Conservation (phyloP, 2,329 filamentous ascomycete genomes). For the Harringtonia lauricola region DNA sequence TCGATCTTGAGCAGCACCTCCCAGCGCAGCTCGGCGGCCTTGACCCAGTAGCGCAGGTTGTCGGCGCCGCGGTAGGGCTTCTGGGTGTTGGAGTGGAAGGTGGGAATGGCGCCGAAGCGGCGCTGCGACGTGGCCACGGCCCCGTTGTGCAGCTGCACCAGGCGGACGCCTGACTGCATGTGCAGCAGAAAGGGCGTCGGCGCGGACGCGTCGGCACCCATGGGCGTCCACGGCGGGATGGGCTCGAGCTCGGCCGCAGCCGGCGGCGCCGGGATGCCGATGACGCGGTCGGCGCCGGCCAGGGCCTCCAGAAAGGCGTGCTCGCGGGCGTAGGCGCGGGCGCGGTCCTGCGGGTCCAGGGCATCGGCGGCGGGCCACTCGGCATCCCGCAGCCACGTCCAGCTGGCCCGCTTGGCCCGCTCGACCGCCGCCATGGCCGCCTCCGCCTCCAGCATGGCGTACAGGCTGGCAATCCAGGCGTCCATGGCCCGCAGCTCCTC, state of each 20-base stretch:
- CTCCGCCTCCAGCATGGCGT: slow-evolving; percentile 65
- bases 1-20: slow-evolving; percentile 76
- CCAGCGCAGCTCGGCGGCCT: slow-evolving; percentile 90
- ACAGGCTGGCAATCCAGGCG: slow-evolving; percentile 70
- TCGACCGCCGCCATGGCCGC: slow-evolving; percentile 68
- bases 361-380: slow-evolving; percentile 50
- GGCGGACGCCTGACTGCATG: slow-evolving; percentile 67
- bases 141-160: slow-evolving; percentile 84
- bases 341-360: slow-evolving; percentile 21
- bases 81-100: slow-evolving; percentile 81
- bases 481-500: slow-evolving; percentile 69
- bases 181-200: slow-evolving; percentile 58
- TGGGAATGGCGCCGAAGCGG: slow-evolving; percentile 80
- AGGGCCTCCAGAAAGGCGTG: slow-evolving; percentile 72
- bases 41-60: slow-evolving; percentile 91
- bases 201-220: background rate
- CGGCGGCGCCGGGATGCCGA: slow-evolving; percentile 19
- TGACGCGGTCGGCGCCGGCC: slow-evolving; percentile 12
- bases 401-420: slow-evolving; percentile 55
- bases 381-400: slow-evolving; percentile 65
- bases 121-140: slow-evolving; percentile 74
- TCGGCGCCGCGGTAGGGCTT: slow-evolving; percentile 93
- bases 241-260: background rate
- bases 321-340: slow-evolving; percentile 62
- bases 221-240: background rate